Evolutionary conservation across 2,329 filamentous ascomycete species (phyloP), one percentile per base, ranked within the genome.

Genomic region (Exserohilum turcica): DNA sequence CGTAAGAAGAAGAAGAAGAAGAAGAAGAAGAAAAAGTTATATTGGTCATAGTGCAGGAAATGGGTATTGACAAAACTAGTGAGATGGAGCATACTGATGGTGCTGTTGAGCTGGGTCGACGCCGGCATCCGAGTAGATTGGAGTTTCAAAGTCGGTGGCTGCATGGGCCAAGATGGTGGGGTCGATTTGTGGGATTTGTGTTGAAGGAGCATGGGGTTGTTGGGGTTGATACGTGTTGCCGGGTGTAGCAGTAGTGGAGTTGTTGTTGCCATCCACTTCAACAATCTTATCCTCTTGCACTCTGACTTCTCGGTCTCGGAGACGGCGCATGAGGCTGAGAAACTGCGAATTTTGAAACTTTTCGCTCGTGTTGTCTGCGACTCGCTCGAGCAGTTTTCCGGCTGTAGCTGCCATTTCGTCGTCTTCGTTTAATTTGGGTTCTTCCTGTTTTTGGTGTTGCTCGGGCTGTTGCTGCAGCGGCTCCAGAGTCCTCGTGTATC

Each of bases 271-370:
- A 70, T 72, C 76, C 54, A 78, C 76, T 65, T 83, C 80, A 39
- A 88, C 84, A 65, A 89, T 79, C 64, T 85, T 83, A 68, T 91
- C 87, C 35, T 87, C 89, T 60, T 90, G 82, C 32, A 94, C 85
- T 43, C 83, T 82, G 12, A 92, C 85, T 75, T 94, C 86, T 49
- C 83, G 80, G 67, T 90, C 86, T 45, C 88, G 83, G 48, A 94
- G 83, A 54, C 84, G 83, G 24, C 88, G 84, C 90, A 95, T 94
- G 39, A 95, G 77, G 3, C 83, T 80, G 0, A 93, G 76, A 67
- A 95, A 95, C 53, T 84, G 84, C 61, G 89, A 92, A 67, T 92
- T 85, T 64, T 86, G 84, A 73, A 94, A 94, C 68, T 93, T 93
- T 40, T 85, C 77, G 49, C 83, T 87, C 52, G 84, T 82, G 61